Evolutionary conservation across 1,284 basidiomycete genomes (phyloP), one percentile per base, ranked within the genome.

Genomic region (Phylloboletellus chloephorus): DNA sequence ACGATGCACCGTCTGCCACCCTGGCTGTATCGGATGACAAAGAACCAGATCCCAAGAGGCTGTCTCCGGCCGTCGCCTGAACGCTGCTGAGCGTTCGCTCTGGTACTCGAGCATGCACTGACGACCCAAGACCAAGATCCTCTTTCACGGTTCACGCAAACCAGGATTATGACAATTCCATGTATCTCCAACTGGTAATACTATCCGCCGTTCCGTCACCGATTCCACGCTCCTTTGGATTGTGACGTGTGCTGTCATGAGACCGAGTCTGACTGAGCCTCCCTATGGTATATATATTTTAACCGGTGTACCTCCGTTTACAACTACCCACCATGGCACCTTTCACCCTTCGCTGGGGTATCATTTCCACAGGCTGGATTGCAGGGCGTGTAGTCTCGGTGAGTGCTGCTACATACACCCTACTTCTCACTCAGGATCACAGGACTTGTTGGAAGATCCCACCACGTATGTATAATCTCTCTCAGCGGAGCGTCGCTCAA

Each of bases 361-460:
- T 74, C 45, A 65, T 73, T 37, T 69, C 67, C 21, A 68, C 68
- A 4, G 69, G 67, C 9, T 49, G 51, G 39, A 71, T 71, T 31
- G 64, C 67, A 5, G 54, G 53, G n/a, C 47, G 52, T 11, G 70
- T 72, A 47, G 60, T 67, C 23, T 63, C 64, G 57, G 71, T 69
- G 47, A 24, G 39, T 22, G 17, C 17, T 11, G 22, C 30, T 16
- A 13, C 6, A 23, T 3, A 28, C 20, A 13, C 16, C 3, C 5
- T 16, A 24, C 13, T 28, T 17, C 17, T 37, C 19, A 43, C 11
- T 22, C 4, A 9, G 29, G 28, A 17, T 39, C 41, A 4, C 23
- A 69, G 67, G 70, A 73, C 46, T 48, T 68, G 7, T 48, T 71
- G 10, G 52, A 68, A 15, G 67, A 73, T 43, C 68, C 69, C 6